phyloP scores from a whole-genome alignment of 306 rosid species.

The Arachis hypogaea region DNA sequence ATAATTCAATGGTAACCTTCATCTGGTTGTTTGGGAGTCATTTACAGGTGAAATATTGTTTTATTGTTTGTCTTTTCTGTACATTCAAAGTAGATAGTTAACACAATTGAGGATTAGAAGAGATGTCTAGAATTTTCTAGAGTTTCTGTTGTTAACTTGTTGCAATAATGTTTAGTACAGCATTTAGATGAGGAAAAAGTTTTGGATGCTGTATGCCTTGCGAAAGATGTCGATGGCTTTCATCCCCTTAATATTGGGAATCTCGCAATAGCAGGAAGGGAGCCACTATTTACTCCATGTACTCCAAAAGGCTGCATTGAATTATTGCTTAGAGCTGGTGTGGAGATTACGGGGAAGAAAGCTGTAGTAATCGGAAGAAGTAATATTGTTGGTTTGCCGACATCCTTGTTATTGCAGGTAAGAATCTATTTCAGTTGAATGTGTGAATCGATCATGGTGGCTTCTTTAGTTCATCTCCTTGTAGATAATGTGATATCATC shows the following conservation, averaged over 20 bases:
- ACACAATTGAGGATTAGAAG: constrained; percentile 41
- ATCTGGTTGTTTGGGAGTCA: constrained; percentile 14
- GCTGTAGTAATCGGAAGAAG: constrained; percentile 94
- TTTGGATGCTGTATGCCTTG: constrained; percentile 61
- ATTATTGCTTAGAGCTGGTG: constrained; percentile 81
- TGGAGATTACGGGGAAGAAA: constrained; percentile 75
- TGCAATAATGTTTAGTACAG: constrained; percentile 63
- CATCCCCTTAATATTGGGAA: constrained; percentile 85
- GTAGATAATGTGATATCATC: constrained; percentile 20
- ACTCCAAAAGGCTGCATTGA: constrained; percentile 93
- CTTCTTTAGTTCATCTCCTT: not conserved
- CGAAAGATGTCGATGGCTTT: constrained; percentile 93
- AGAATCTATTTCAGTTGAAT: not conserved
- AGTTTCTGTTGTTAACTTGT: constrained; percentile 51
- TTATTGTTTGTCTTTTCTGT: constrained; percentile 7
- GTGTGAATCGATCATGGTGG: constrained; percentile 2
- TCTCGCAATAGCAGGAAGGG: constrained; percentile 86
- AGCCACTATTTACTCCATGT: constrained; percentile 90
- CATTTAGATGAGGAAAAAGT: constrained; percentile 76
- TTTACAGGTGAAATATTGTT: constrained; percentile 32
- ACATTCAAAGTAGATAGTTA: constrained; percentile 29
- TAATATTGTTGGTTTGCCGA: constrained; percentile 85
- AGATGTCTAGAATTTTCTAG: constrained; percentile 42
- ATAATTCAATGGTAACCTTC: not conserved
- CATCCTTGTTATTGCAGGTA: constrained; percentile 90